Evolutionary conservation across 352 stramenopile species (phyloP).

Genomic region (Globisporangium ultimum): DNA sequence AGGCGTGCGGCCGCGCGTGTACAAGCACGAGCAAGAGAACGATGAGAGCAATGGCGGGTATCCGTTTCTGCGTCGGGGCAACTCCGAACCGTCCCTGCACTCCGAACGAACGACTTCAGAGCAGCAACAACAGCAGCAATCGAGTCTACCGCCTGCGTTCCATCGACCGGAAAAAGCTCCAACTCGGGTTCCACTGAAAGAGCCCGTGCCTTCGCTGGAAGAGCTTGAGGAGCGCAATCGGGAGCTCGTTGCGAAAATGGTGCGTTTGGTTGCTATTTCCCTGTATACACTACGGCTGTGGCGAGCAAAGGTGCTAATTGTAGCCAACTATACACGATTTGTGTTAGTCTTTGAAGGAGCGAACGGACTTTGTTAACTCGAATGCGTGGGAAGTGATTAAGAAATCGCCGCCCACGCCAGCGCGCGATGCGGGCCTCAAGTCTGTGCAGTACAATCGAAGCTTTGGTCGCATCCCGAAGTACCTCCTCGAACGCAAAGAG

Average conservation of each 20-base stretch:
- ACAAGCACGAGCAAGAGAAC: constrained; percentile 21
- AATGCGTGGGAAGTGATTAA: constrained; percentile 83
- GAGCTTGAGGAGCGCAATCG: constrained; percentile 45
- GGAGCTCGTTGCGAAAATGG: constrained; percentile 30
- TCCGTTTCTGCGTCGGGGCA: constrained; percentile 30
- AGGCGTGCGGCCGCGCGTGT: constrained; percentile 44
- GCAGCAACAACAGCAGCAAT: constrained; percentile 5
- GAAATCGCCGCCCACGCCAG: constrained; percentile 25
- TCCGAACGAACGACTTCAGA: constrained; percentile 4
- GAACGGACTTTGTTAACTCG: constrained; percentile 60
- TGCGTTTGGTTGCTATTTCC: not conserved
- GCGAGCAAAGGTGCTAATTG: no score
- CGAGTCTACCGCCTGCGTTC: constrained; percentile 6
- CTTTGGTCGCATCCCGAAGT: constrained; percentile 66
- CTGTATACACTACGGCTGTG: not conserved
- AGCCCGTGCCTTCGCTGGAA: constrained; percentile 42
- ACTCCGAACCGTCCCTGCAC: constrained; percentile 7
- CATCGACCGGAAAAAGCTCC: constrained; percentile 2
- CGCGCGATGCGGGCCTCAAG: constrained; percentile 11
- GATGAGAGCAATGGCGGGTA: constrained; percentile 18
- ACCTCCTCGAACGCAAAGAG: constrained; percentile 70
- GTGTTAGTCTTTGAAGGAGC: constrained; percentile 48
- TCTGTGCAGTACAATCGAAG: constrained; percentile 20
- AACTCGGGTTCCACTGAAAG: constrained; percentile 25
- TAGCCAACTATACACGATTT: not conserved